Evolutionary conservation across 345 rosid genomes (phyloP).

Genomic region (Diplotaxis tenuifolia): DNA sequence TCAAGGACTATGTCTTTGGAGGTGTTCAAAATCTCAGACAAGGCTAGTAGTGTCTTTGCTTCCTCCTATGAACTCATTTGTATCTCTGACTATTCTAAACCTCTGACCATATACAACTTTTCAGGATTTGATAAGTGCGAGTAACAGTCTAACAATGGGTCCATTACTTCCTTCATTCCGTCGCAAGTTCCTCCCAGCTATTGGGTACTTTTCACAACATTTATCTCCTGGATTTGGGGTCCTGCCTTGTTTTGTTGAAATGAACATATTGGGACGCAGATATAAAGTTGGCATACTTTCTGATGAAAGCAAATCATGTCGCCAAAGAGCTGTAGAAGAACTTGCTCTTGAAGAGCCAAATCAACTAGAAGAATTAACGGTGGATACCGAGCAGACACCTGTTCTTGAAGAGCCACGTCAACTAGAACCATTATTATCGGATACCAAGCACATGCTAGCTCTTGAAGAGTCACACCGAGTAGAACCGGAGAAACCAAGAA

Average conservation of each 20-base stretch:
- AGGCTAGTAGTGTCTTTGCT: slow-evolving; percentile 28
- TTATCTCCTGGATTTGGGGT: slow-evolving; percentile 1
- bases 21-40: slow-evolving; percentile 48
- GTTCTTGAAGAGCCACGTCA: background rate
- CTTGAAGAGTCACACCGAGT: background rate
- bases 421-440: background rate
- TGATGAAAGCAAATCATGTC: slow-evolving; percentile 15
- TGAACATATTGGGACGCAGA: slow-evolving; percentile 14
- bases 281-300: slow-evolving; percentile 10
- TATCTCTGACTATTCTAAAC: background rate
- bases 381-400: background rate
- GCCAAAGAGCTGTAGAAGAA: slow-evolving; percentile 8
- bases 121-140: slow-evolving; percentile 17
- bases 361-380: background rate
- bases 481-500: slow-evolving; percentile 43
- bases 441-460: background rate
- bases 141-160: slow-evolving; percentile 6
- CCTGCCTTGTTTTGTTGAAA: background rate
- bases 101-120: slow-evolving; percentile 6
- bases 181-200: slow-evolving; percentile 12
- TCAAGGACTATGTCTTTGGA: slow-evolving; percentile 50
- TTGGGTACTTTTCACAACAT: slow-evolving; percentile 26
- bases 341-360: slow-evolving; percentile 8
- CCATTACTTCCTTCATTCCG: slow-evolving; percentile 11
- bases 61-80: slow-evolving; percentile 36